Base-by-base conservation (phyloP, 768 basidiomycete species). In the Leccinum boreale region DNA sequence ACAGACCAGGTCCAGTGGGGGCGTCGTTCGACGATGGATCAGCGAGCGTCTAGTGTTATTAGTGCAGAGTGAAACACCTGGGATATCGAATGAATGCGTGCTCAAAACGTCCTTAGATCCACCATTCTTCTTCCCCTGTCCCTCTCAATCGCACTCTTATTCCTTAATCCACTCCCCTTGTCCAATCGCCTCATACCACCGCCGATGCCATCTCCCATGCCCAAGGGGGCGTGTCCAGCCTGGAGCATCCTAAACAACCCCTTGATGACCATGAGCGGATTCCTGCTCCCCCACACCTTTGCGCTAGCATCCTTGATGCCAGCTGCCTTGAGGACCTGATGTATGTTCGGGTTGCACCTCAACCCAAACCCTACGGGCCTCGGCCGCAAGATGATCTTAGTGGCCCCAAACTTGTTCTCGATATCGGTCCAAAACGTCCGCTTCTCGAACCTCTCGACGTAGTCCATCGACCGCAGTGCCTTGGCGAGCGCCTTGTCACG, bases 381-480 rank as follows among this genome's bases (percentile, higher is more conserved):
- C 0, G 89, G 90, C 24, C 96, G 83, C 66, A 98, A 73, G 62
- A 90, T 81, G 61, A 98, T 78, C 59, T 81, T 81, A 8, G 92
- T 94, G 14, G 90, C 79, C 17, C 94, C 93, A 60, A 92, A 85
- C 75, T 98, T 99, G 61, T 78, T 79, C 53, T 82, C 77, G 78
- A 95, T 84, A 53, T 94, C 90, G 21, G 93, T 92, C 91, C 92
- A 98, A 17, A 97, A 80, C n/a, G 97, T 98, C 52, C 97, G 83
- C 61, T 85, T 78, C 73, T 99, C 96, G 73, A 94, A 98, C n/a
- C 93, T 85, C 62, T 91, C 89, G 55, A 99, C 92, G 66, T 79
- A 88, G 73, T 98, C 97, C 88, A 98, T 89, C 67, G 87, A 90
- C 60, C 87, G 81, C 28, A 96, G 78, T 2, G 93, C 97, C 77